Evolutionary conservation across 108 stramenopile genomes (phyloP).

Genomic region (Nitzschia putrida): DNA sequence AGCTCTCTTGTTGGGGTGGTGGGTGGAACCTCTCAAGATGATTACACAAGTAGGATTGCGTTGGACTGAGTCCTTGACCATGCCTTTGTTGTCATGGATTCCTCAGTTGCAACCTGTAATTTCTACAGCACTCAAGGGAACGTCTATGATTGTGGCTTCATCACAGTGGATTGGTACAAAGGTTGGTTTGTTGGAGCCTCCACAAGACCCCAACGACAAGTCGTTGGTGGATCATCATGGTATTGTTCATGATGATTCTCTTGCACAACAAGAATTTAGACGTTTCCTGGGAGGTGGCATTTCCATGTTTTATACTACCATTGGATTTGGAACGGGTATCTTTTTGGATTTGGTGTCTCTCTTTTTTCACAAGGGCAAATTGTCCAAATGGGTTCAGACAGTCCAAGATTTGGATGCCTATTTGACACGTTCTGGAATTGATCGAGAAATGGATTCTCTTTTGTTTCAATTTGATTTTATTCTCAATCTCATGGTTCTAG

Average conservation of each 20-base stretch:
- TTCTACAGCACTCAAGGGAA: not conserved
- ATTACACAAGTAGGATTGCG: not conserved
- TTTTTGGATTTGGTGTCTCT: not conserved
- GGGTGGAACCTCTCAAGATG: not conserved
- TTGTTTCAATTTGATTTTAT: not conserved
- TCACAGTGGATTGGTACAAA: not conserved
- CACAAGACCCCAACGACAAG: not conserved
- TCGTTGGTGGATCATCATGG: not conserved
- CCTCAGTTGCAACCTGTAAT: not conserved
- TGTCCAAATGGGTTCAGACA: not conserved
- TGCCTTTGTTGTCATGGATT: not conserved
- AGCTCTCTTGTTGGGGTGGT: not conserved
- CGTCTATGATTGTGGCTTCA: not conserved
- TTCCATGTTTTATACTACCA: not conserved
- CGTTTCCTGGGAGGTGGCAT: not conserved
- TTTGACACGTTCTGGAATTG: not conserved
- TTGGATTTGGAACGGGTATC: not conserved
- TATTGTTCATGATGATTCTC: not conserved
- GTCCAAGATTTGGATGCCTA: slow-evolving; percentile 1
- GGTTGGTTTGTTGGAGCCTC: not conserved
- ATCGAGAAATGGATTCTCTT: not conserved
- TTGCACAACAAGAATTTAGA: not conserved
- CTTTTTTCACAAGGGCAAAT: not conserved
- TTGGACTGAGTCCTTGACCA: not conserved
- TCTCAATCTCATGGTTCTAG: not conserved